Evolutionary conservation across 2,329 filamentous ascomycete species (phyloP).

Genomic region (Escovopsis sp.): DNA sequence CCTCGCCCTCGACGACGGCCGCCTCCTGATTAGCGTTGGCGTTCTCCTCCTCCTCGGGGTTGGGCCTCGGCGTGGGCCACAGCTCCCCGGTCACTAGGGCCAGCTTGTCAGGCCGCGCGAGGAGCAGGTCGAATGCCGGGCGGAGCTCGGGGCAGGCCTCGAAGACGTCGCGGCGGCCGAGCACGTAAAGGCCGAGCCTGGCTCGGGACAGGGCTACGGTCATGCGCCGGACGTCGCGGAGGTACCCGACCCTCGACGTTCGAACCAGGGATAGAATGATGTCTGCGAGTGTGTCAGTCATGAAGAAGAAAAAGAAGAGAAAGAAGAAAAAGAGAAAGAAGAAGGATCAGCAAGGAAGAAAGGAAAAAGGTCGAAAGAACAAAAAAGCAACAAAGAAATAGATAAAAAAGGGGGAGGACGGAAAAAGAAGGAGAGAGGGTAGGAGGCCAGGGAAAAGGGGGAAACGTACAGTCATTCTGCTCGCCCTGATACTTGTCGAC

Average conservation of each 20-base stretch:
- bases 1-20: constrained; percentile 36
- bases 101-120: constrained; percentile 68
- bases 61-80: constrained; percentile 51
- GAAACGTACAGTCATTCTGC: constrained; percentile 84
- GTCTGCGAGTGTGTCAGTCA: constrained; percentile 35
- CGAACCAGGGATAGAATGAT: constrained; percentile 87
- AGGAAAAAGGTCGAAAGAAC: constrained; percentile 37
- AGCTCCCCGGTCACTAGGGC: constrained; percentile 73
- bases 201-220: constrained; percentile 92
- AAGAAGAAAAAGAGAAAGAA: no score
- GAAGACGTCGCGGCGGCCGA: constrained; percentile 79
- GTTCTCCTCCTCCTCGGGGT: constrained; percentile 9
- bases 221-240: constrained; percentile 82
- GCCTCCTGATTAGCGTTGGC: constrained; percentile 15
- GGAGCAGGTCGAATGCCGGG: constrained; percentile 67
- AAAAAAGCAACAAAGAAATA: constrained; percentile 21
- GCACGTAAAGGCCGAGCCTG: constrained; percentile 77
- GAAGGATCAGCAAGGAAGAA: neutral
- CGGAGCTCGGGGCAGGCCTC: constrained; percentile 78
- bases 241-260: constrained; percentile 77
- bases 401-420: no score
- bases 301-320: neutral
- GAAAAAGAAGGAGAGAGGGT: neutral
- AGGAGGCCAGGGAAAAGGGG: neutral
- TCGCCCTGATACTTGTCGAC: constrained; percentile 99